Conservation (phyloP, 1,284 basidiomycete species). For the Ganoderma multipileum region DNA sequence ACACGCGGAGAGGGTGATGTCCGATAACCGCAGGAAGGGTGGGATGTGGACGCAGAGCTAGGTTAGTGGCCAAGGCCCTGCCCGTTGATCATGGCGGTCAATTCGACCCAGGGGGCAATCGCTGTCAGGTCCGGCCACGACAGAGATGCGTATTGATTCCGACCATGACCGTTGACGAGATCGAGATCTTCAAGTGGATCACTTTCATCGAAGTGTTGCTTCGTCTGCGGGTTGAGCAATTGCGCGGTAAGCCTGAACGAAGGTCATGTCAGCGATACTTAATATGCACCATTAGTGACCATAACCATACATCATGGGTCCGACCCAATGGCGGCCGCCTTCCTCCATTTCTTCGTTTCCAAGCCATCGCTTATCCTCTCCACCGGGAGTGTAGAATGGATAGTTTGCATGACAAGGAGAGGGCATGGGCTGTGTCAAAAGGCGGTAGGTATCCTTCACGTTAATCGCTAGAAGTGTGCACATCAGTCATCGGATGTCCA, state of each 20-base stretch:
- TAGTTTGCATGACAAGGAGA: slow-evolving; percentile 62
- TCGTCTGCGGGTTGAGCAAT: slow-evolving; percentile 54
- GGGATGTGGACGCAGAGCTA: background rate
- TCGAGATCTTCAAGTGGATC: slow-evolving; percentile 55
- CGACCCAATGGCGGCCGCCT: slow-evolving; percentile 75
- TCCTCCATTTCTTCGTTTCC: slow-evolving; percentile 59
- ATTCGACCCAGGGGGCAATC: slow-evolving; percentile 80
- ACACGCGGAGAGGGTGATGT: slow-evolving; percentile 4
- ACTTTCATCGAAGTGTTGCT: slow-evolving; percentile 44
- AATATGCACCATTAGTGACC: background rate
- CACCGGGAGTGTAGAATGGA: slow-evolving; percentile 75
- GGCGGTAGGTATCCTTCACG: slow-evolving; percentile 39
- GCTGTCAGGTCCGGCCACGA: slow-evolving; percentile 70
- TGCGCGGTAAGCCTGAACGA: slow-evolving; percentile 67
- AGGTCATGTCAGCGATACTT: slow-evolving; percentile 2
- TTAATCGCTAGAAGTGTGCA: slow-evolving; percentile 13
- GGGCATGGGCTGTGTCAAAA: slow-evolving; percentile 63
- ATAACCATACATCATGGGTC: slow-evolving; percentile 65
- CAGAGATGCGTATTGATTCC: slow-evolving; percentile 71
- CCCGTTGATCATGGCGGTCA: slow-evolving; percentile 70
- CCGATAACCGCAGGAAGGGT: background rate
- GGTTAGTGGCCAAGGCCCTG: slow-evolving; percentile 66
- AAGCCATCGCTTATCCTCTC: slow-evolving; percentile 70
- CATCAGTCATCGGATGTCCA: background rate
- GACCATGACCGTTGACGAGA: slow-evolving; percentile 53